Base-by-base conservation (phyloP, 345 rosid species). In the Sisymbrium altissimum region DNA sequence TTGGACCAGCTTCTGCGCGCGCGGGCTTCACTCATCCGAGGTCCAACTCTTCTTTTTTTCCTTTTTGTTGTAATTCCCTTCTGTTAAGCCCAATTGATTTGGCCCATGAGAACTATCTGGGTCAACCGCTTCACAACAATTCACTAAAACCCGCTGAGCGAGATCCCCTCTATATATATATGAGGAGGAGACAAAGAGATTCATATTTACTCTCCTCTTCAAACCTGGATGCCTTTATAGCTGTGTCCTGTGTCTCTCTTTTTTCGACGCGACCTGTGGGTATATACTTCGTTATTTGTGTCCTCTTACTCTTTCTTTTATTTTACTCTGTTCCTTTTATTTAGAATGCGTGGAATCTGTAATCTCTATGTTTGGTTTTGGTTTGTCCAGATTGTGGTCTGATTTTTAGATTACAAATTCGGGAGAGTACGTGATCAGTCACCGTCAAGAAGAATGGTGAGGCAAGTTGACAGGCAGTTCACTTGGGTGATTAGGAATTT, bases 401-500 rank as follows among this genome's bases (percentile, higher is more conserved):
- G 9, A 9, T 38, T 36, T 36, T 43, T 14, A 43, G 48, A 2
- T n/a, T 44, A 44, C 48, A 44, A n/a, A 44, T 44, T 44, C 19
- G 49, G 46, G n/a, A 14, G 46, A 4, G 15, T 44, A 41, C 46
- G 46, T 41, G 46, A 41, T 41, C 17, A 17, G 49, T 44, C 2
- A 38, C 49, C 23, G 52, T 45, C 52, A 17, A 53, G 17, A 53
- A 36, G 23, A 23, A 68, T 66, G 72, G 64, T 9, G 43, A 43
- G 9, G 2, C 15, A 70, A 43, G 9, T 21, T 27, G 39, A 68
- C 8, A 55, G 4, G 14, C 35, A 38, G 50, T 21, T 53, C 48
- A 68, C 39, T 53, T 68, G 72, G 72, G 40, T 27, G 40, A 53
- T 53, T 3, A 17, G 54, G 9, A 10, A 40, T 13, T 53, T 68